These are phyloP conservation scores for Vitis hybrid DNA, from an alignment of 177 flowering plant species.

Conservation along the genomic window DNA sequence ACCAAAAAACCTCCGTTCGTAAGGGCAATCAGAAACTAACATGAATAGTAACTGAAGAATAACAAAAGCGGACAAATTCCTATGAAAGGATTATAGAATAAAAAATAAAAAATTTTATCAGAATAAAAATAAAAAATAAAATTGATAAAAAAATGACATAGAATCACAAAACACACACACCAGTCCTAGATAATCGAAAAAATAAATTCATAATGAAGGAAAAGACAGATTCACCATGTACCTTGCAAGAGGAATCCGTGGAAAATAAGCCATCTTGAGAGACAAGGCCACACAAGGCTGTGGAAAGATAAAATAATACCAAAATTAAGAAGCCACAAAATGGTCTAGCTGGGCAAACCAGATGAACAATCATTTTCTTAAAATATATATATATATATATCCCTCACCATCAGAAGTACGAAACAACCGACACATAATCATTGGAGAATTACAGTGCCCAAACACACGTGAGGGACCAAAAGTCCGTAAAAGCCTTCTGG, in stretches of 20 bases:
- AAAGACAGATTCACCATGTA: constrained; percentile 4
- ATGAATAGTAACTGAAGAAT: too few relatives aligned
- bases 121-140: background rate
- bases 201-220: background rate
- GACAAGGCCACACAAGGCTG: constrained; percentile 24
- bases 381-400: background rate
- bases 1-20: too few relatives aligned
- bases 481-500: constrained; percentile 41
- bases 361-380: background rate
- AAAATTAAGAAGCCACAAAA: background rate
- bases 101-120: too few relatives aligned
- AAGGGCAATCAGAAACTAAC: too few relatives aligned
- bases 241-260: constrained; percentile 25
- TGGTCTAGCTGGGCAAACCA: background rate
- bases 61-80: too few relatives aligned
- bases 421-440: constrained; percentile 12
- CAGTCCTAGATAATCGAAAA: too few relatives aligned
- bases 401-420: constrained; percentile 19
- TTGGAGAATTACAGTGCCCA: constrained; percentile 6
- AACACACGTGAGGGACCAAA: constrained; percentile 27
- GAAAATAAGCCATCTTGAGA: constrained; percentile 16
- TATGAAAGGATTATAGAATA: too few relatives aligned
- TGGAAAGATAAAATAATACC: background rate
- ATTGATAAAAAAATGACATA: background rate
- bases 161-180: too few relatives aligned